A percentile compares a stretch with the other conserved stretches of the same genome.
These are phyloP conservation scores for Eragrostis curvula DNA, from an alignment of 176 grass and related monocot genomes.

Conservation along the genomic window DNA sequence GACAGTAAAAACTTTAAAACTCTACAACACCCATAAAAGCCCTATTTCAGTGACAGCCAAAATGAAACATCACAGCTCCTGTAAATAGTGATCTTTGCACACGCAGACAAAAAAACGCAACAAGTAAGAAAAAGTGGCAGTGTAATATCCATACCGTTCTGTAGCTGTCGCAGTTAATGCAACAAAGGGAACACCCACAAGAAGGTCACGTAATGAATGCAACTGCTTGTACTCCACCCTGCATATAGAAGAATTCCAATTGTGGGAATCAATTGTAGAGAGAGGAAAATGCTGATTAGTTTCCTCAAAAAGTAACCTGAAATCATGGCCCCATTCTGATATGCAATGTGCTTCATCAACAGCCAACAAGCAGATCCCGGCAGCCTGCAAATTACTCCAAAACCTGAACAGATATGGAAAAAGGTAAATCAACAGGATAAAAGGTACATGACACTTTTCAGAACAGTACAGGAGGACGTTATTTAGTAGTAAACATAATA, in stretches of 20 bases:
- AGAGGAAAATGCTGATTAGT: background rate
- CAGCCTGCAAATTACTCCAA: slow-evolving; percentile 80
- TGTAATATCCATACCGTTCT: slow-evolving; percentile 60
- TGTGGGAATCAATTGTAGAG: background rate
- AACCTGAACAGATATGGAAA: slow-evolving; percentile 57
- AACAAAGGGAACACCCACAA: slow-evolving; percentile 83
- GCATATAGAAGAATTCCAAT: slow-evolving; percentile 36
- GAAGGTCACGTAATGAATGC: slow-evolving; percentile 68
- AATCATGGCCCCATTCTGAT: slow-evolving; percentile 99
- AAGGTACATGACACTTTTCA: background rate
- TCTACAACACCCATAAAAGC: background rate
- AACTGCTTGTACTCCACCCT: slow-evolving; percentile 88
- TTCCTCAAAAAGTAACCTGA: slow-evolving; percentile 61
- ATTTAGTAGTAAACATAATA: background rate
- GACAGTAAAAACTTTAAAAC: background rate
- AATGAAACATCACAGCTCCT: background rate
- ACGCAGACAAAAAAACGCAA: background rate
- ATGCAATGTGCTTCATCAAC: slow-evolving; percentile 98
- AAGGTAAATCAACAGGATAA: slow-evolving; percentile 17
- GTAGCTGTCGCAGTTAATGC: slow-evolving; percentile 96
- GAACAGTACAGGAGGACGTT: background rate
- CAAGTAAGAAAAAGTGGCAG: slow-evolving; percentile 10
- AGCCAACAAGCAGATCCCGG: slow-evolving; percentile 82
- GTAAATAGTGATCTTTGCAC: background rate
- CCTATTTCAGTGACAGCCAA: background rate